Percentiles rank a stretch among this genome's conserved stretches.
These are phyloP conservation scores for Monosporozyma siamensis DNA, from an alignment of 805 yeast genomes.

Conservation along the genomic window DNA sequence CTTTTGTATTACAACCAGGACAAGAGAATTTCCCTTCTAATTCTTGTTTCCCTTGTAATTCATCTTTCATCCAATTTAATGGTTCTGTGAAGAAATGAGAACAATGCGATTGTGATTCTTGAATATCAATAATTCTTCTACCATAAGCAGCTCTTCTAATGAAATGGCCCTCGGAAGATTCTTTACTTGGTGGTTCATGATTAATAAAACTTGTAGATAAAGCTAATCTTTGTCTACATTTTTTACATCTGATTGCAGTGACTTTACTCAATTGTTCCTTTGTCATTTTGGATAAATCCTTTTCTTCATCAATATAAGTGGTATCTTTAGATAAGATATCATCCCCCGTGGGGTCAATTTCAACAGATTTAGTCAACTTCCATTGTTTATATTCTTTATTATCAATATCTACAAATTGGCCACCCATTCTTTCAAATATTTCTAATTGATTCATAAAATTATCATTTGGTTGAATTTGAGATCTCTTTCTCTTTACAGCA, in stretches of 20 bases:
- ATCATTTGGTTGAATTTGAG: slow-evolving; percentile 58
- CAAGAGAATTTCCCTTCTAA: slow-evolving; percentile 83
- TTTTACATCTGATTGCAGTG: slow-evolving; percentile 59
- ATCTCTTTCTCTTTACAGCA: slow-evolving; percentile 61
- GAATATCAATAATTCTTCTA: slow-evolving; percentile 47
- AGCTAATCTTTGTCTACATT: slow-evolving; percentile 69
- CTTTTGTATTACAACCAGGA: slow-evolving; percentile 73
- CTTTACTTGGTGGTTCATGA: slow-evolving; percentile 59
- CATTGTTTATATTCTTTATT: slow-evolving; percentile 36
- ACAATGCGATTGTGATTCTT: slow-evolving; percentile 52
- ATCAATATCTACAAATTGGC: slow-evolving; percentile 23
- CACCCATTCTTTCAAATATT: slow-evolving; percentile 43
- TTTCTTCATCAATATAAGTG: slow-evolving; percentile 27
- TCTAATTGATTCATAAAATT: slow-evolving; percentile 66
- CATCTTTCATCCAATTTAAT: slow-evolving; percentile 81
- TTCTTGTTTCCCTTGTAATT: slow-evolving; percentile 54
- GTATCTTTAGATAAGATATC: slow-evolving; percentile 24
- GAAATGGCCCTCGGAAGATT: slow-evolving; percentile 57
- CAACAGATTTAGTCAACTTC: slow-evolving; percentile 31
- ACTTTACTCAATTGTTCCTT: slow-evolving; percentile 21
- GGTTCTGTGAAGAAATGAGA: slow-evolving; percentile 88
- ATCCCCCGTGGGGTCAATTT: slow-evolving; percentile 36
- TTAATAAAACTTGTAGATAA: slow-evolving; percentile 47
- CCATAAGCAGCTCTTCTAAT: slow-evolving; percentile 54
- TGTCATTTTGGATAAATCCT: slow-evolving; percentile 16